Evolutionary conservation across 805 yeast species (phyloP).

Genomic region (Clavispora vitiphila): DNA sequence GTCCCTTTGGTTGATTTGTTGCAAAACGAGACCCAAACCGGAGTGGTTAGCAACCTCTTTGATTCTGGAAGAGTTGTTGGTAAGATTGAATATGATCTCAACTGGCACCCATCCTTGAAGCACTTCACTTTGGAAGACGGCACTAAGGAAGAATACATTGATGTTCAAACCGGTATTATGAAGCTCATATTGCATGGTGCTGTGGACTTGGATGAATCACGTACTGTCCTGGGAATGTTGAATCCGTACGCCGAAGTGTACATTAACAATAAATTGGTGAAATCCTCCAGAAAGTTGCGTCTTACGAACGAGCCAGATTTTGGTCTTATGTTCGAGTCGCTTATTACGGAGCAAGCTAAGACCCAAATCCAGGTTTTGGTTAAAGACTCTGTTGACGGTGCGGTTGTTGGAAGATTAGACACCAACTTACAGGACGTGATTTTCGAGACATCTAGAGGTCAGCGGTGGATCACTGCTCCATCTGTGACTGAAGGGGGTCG

Average conservation of each 20-base stretch:
- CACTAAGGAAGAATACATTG: slow-evolving; percentile 44
- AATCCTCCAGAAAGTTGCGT: slow-evolving; percentile 56
- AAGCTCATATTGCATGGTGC: slow-evolving; percentile 61
- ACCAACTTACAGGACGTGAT: slow-evolving; percentile 51
- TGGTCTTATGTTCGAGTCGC: slow-evolving; percentile 57
- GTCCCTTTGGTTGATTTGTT: slow-evolving; percentile 56
- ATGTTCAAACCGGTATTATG: slow-evolving; percentile 70
- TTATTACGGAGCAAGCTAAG: slow-evolving; percentile 55
- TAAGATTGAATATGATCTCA: slow-evolving; percentile 50
- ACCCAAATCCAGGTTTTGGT: slow-evolving; percentile 53
- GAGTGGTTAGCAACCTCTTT: slow-evolving; percentile 38
- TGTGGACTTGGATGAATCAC: slow-evolving; percentile 47
- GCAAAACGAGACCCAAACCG: slow-evolving; percentile 46
- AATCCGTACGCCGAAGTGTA: slow-evolving; percentile 68
- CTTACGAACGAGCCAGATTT: slow-evolving; percentile 71
- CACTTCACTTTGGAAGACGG: slow-evolving; percentile 46
- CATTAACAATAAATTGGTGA: slow-evolving; percentile 52
- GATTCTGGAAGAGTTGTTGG: slow-evolving; percentile 57
- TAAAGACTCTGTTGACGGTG: slow-evolving; percentile 55
- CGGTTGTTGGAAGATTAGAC: slow-evolving; percentile 49
- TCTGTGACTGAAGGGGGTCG: slow-evolving; percentile 42
- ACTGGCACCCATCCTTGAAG: slow-evolving; percentile 45
- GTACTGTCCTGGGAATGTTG: slow-evolving; percentile 47
- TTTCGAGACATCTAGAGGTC: slow-evolving; percentile 45
- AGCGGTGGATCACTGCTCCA: slow-evolving; percentile 43